Evolutionary conservation across 202 grass and related monocot genomes (phyloP).

Genomic region (Eragrostis tef): DNA sequence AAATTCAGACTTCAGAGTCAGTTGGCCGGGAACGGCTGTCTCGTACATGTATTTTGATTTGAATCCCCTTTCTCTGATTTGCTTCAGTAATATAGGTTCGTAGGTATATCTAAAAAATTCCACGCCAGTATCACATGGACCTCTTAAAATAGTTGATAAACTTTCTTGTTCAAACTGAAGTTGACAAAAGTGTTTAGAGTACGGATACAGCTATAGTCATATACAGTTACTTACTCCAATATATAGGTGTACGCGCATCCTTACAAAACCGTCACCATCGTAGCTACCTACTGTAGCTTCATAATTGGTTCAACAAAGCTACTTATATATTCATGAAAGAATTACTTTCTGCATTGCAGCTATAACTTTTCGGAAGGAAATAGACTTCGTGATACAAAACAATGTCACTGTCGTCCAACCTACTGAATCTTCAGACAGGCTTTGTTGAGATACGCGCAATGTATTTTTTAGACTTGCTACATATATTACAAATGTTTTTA

Average conservation of each 20-base stretch:
- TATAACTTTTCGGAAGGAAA: conserved; percentile 19
- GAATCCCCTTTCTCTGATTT: conserved; percentile 42
- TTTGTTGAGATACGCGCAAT: conserved; percentile 13
- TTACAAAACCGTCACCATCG: conserved; percentile 37
- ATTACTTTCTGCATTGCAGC: neutral
- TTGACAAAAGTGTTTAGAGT: conserved; percentile 13
- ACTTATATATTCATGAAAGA: conserved; percentile 31
- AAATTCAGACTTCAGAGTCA: conserved; percentile 38
- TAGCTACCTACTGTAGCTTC: conserved; percentile 35
- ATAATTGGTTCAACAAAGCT: conserved; percentile 26
- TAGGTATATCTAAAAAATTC: conserved; percentile 41
- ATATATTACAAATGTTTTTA: conserved; percentile 16
- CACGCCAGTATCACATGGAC: conserved; percentile 40
- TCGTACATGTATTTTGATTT: conserved; percentile 43
- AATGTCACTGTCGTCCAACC: conserved; percentile 45
- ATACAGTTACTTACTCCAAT: neutral
- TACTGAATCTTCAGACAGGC: conserved; percentile 53
- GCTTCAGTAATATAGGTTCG: conserved; percentile 31
- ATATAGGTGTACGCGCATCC: conserved; percentile 15
- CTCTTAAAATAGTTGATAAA: neutral
- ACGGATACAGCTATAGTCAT: conserved; percentile 34
- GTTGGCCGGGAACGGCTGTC: conserved; percentile 39
- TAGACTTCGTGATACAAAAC: conserved; percentile 1
- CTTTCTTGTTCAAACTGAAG: conserved; percentile 17
- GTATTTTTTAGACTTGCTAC: conserved; percentile 18